These are phyloP conservation scores for Coprinopsis cinerea DNA, from an alignment of 768 basidiomycete species.

Conservation along the genomic window DNA sequence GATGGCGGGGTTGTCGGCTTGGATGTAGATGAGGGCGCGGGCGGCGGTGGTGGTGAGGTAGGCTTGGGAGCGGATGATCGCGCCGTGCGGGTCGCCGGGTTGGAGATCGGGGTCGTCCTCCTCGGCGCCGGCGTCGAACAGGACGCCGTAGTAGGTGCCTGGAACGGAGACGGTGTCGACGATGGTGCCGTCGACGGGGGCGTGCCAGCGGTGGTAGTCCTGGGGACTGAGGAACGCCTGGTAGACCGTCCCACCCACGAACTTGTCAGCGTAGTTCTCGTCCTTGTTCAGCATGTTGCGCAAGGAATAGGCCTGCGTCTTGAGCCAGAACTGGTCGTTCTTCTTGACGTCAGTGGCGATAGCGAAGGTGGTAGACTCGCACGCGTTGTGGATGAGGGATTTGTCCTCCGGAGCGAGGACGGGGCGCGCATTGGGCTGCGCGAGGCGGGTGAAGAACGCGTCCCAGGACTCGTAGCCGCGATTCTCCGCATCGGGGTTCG, in stretches of 20 bases:
- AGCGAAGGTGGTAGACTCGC: constrained; percentile 47
- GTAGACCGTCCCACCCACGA: constrained; percentile 46
- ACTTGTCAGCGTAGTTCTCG: constrained; percentile 26
- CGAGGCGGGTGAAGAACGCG: constrained; percentile 46
- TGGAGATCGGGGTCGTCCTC: constrained; percentile 17
- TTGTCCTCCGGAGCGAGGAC: constrained; percentile 27
- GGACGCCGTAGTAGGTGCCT: constrained; percentile 43
- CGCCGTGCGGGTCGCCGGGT: constrained; percentile 12
- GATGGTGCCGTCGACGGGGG: constrained; percentile 45
- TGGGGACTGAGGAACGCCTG: constrained; percentile 53
- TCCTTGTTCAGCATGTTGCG: constrained; percentile 46
- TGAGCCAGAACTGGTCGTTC: constrained; percentile 53
- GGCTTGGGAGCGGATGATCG: constrained; percentile 9
- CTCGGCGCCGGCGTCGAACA: constrained; percentile 13
- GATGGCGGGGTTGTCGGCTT: constrained; percentile 44
- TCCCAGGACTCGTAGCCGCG: constrained; percentile 48
- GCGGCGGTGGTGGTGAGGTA: constrained; percentile 42
- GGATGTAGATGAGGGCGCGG: constrained; percentile 49
- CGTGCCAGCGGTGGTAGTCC: constrained; percentile 61
- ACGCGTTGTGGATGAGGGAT: constrained; percentile 40
- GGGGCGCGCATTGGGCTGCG: constrained; percentile 32
- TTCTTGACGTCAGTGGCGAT: constrained; percentile 32
- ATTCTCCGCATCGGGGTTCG: constrained; percentile 30
- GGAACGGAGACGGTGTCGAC: constrained; percentile 37
- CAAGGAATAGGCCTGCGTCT: constrained; percentile 57